Evolutionary conservation across 2,329 filamentous ascomycete genomes (phyloP).

Genomic region (Hypoxylon rubiginosum): DNA sequence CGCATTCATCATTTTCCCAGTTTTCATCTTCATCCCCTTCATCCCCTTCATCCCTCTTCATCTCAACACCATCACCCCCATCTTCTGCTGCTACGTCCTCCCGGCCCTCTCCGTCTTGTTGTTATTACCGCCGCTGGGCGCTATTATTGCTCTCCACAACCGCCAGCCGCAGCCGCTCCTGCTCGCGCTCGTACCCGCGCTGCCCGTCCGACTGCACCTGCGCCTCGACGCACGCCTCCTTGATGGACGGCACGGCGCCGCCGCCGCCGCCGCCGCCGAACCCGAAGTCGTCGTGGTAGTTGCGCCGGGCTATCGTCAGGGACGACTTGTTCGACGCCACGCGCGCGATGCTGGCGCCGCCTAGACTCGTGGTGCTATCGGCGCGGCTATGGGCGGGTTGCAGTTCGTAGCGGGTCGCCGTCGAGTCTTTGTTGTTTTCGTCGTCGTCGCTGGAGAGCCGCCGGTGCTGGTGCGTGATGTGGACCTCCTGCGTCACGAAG

Average conservation of each 20-base stretch:
- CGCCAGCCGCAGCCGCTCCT: slow-evolving; percentile 40
- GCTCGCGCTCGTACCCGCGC: slow-evolving; percentile 45
- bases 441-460: slow-evolving; percentile 42
- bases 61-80: slow-evolving; percentile 1
- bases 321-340: slow-evolving; percentile 4
- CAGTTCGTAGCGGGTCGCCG: slow-evolving; percentile 25
- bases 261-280: too few species aligned
- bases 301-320: slow-evolving; percentile 1
- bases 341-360: slow-evolving; percentile 29
- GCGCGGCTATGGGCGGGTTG: slow-evolving; percentile 16
- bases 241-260: slow-evolving; percentile 32
- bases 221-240: slow-evolving; percentile 36
- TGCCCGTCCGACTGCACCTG: slow-evolving; percentile 47
- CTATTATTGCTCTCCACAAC: slow-evolving; percentile 8
- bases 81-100: slow-evolving; percentile 1
- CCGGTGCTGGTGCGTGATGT: slow-evolving; percentile 49
- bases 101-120: too few species aligned
- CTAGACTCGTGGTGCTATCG: slow-evolving; percentile 36
- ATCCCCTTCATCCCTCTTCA: slow-evolving; percentile 5
- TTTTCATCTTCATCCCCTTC: too few species aligned
- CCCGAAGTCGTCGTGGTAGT: slow-evolving; percentile 43
- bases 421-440: slow-evolving; percentile 6
- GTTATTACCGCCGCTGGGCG: background rate
- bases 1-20: slow-evolving; percentile 8
- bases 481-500: slow-evolving; percentile 55